These are phyloP conservation scores for Waltergamsia citrina DNA, from an alignment of 2,329 filamentous ascomycete genomes.

Conservation along the genomic window DNA sequence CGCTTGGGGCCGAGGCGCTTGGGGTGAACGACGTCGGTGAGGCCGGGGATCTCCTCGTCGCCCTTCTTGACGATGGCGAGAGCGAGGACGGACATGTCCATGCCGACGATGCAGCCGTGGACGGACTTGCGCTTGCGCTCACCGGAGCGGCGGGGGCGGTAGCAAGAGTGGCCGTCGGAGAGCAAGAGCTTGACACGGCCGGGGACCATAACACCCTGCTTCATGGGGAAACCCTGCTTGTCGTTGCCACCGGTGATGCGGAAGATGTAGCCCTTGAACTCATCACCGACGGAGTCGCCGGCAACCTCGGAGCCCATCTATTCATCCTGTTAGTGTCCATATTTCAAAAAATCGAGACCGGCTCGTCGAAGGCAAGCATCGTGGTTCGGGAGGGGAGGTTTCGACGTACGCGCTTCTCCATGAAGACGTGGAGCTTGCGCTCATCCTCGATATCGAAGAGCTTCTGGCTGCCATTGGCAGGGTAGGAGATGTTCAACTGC, in stretches of 20 bases:
- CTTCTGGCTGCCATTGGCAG: constrained; percentile 99
- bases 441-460: constrained; percentile 99
- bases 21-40: constrained; percentile 96
- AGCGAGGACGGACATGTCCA: constrained; percentile 90
- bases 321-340: too few species aligned
- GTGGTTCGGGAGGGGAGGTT: constrained; percentile 5
- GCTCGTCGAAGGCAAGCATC: too few species aligned
- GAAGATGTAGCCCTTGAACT: constrained; percentile 99
- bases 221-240: constrained; percentile 99
- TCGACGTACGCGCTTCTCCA: constrained; percentile 82
- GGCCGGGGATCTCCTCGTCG: constrained; percentile 83
- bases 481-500: constrained; percentile 67
- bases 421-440: constrained; percentile 97
- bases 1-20: constrained; percentile 99
- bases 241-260: constrained; percentile 99
- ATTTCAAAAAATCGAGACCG: too few species aligned
- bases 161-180: constrained; percentile 95
- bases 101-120: constrained; percentile 96
- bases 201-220: constrained; percentile 99
- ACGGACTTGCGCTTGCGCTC: constrained; percentile 99
- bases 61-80: constrained; percentile 97
- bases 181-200: constrained; percentile 98
- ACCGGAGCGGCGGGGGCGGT: constrained; percentile 92
- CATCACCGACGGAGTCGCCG: constrained; percentile 91
- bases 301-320: constrained; percentile 86